Evolutionary conservation across 2,329 filamentous ascomycete genomes (phyloP).

Genomic region (Pseudogymnoascus sp.): DNA sequence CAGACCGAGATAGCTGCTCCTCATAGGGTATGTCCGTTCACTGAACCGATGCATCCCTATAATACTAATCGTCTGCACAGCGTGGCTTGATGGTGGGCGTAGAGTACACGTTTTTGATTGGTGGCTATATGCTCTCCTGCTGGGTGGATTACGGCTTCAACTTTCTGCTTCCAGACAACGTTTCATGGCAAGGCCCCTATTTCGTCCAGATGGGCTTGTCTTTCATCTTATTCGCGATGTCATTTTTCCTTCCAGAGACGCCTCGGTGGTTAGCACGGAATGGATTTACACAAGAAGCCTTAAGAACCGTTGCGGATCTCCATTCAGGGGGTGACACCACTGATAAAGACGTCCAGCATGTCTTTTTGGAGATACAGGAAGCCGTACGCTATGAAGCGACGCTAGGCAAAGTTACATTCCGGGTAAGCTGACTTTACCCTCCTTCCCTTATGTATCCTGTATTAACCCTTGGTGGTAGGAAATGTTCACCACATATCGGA

Average conservation of each 20-base stretch:
- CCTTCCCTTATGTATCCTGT: background rate
- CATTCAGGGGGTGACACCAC: constrained; percentile 33
- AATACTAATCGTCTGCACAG: constrained; percentile 13
- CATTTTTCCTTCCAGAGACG: constrained; percentile 35
- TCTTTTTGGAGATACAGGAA: constrained; percentile 35
- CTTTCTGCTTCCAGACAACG: constrained; percentile 30
- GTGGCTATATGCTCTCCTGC: constrained; percentile 36
- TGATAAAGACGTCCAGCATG: constrained; percentile 32
- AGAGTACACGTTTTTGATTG: constrained; percentile 35
- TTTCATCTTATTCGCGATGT: constrained; percentile 32
- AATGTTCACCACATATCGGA: constrained; percentile 39
- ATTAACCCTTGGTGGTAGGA: constrained; percentile 24
- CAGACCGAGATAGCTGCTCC: constrained; percentile 35
- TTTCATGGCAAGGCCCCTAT: constrained; percentile 32
- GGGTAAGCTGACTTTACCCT: constrained; percentile 20
- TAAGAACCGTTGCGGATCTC: constrained; percentile 37
- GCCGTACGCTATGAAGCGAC: constrained; percentile 34
- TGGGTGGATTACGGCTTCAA: constrained; percentile 37
- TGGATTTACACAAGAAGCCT: constrained; percentile 34
- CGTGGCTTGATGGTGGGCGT: constrained; percentile 36
- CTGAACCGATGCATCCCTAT: background rate
- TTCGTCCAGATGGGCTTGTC: constrained; percentile 32
- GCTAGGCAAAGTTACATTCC: constrained; percentile 32
- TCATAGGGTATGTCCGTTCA: constrained; percentile 19
- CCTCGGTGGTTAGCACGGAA: constrained; percentile 38